Conservation (phyloP, 1,284 basidiomycete species). For the Vanrija sp. region DNA sequence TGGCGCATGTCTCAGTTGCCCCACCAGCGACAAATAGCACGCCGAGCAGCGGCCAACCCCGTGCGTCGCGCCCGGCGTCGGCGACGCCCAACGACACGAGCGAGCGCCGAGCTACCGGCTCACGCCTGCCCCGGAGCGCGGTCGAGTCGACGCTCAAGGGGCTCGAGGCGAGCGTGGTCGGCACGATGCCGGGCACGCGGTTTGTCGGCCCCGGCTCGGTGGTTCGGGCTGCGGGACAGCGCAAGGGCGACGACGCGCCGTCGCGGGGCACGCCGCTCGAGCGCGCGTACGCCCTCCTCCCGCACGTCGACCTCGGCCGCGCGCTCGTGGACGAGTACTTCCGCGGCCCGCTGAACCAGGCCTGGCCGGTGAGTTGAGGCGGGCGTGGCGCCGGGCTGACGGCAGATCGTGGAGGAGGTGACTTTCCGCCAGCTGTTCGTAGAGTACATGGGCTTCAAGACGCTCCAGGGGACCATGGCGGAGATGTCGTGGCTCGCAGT, state of each 20-base stretch:
- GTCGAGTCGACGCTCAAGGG: neutral
- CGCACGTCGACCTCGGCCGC: neutral
- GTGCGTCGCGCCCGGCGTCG: too few species aligned
- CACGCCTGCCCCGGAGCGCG: neutral
- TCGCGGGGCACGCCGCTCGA: slow-evolving; percentile 1
- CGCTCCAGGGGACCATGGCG: neutral
- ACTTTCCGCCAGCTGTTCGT: neutral
- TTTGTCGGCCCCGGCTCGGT: neutral
- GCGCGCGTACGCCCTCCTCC: slow-evolving; percentile 2
- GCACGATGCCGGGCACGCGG: neutral
- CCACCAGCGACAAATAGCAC: too few species aligned
- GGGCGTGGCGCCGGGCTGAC: neutral
- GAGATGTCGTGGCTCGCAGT: slow-evolving; percentile 20
- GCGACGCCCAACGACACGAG: too few species aligned
- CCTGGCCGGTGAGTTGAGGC: slow-evolving; percentile 17
- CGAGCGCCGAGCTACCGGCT: too few species aligned
- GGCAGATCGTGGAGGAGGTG: neutral
- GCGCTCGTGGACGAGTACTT: slow-evolving; percentile 10
- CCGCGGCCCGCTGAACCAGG: slow-evolving; percentile 10
- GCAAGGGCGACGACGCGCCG: too few species aligned
- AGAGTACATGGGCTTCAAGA: neutral
- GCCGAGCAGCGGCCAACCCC: too few species aligned
- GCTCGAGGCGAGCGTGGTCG: neutral
- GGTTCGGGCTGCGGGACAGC: neutral
- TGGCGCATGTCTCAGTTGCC: too few species aligned